Conservation (phyloP, 1,284 basidiomycete species). For the Leccinum pachyderme region DNA sequence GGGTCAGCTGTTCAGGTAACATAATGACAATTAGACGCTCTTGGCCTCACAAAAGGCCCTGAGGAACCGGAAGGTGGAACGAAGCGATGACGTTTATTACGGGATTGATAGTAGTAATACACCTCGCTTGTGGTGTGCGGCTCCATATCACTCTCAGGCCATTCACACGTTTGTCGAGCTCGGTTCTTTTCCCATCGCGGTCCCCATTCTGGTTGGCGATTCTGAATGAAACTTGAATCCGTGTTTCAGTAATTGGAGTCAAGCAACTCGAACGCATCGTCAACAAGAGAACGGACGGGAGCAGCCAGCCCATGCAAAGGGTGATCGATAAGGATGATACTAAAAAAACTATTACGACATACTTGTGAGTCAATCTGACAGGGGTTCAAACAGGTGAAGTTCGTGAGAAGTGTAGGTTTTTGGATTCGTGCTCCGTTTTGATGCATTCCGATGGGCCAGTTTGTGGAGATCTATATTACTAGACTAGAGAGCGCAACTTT, state of each 20-base stretch:
- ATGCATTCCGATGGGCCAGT: background rate
- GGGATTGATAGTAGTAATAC: constrained; percentile 5
- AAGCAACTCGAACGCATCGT: background rate
- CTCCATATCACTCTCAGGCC: background rate
- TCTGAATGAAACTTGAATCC: background rate
- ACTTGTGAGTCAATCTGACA: background rate
- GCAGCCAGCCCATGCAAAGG: background rate
- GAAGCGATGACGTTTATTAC: constrained; percentile 8
- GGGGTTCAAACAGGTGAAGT: constrained; percentile 1
- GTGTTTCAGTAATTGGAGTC: constrained; percentile 5
- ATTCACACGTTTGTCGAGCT: constrained; percentile 20
- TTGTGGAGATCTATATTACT: background rate
- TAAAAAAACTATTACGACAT: background rate
- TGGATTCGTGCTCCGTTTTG: background rate
- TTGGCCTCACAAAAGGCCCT: constrained; percentile 1
- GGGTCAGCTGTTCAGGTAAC: background rate
- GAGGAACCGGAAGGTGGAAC: constrained; percentile 4
- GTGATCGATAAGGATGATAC: background rate
- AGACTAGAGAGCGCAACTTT: background rate
- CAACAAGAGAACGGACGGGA: background rate
- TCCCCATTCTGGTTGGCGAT: background rate
- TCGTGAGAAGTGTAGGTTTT: too few species aligned
- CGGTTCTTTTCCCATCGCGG: constrained; percentile 13
- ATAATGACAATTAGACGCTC: background rate
- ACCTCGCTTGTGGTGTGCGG: background rate